Base-by-base conservation (phyloP, 2,329 filamentous ascomycete genomes). In the Pseudogymnoascus sp. region DNA sequence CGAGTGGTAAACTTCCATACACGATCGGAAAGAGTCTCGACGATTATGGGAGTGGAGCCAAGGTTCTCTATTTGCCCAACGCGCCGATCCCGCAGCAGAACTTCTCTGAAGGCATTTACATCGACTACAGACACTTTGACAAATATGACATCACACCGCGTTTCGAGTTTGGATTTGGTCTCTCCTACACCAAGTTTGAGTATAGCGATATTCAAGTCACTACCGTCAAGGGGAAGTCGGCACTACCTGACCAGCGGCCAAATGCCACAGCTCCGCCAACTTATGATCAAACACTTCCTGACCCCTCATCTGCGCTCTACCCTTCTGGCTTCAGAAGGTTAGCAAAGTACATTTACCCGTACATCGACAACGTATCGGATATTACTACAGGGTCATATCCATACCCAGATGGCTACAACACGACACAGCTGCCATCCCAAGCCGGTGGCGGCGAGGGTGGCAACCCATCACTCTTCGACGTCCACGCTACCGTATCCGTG, bases 41-140 rank as follows among this genome's bases (percentile, higher is more conserved):
- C 14, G 91, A 96, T 73, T 95, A 95, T 69, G 93, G 93, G 0
- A 82, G 85, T 0, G 85, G 83, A 14, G 89, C 82, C 16, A 82
- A 88, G 70, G 80, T 95, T 40, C 78, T 92, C 67, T 90, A 88
- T 70, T 78, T 85, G 59, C 84, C 89, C 0, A 89, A 90, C 68
- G 0, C 90, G 95, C 71, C 89, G 93, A 90, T 53, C 1, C 89
- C 90, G 0, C 91, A 96, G 71, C 90, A 96, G 69, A 87, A 91
- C 67, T 96, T 95, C 73, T 82, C 81, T 0, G 91, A 96, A 72
- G 91, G 91, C 0, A 77, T 96, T 0, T 93, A 93, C 72, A 87
- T 96, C 68, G 93, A 97, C 78, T 96, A 97, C 76, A 87, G 92
- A 11, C 84, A 93, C 74, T 93, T 97, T 69, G 92, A 96, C 78